A percentile compares a stretch with the other conserved stretches of the same genome.
Evolutionary conservation across 2,329 filamentous ascomycete genomes (phyloP).

Genomic region (Calonectria hongkongensis): DNA sequence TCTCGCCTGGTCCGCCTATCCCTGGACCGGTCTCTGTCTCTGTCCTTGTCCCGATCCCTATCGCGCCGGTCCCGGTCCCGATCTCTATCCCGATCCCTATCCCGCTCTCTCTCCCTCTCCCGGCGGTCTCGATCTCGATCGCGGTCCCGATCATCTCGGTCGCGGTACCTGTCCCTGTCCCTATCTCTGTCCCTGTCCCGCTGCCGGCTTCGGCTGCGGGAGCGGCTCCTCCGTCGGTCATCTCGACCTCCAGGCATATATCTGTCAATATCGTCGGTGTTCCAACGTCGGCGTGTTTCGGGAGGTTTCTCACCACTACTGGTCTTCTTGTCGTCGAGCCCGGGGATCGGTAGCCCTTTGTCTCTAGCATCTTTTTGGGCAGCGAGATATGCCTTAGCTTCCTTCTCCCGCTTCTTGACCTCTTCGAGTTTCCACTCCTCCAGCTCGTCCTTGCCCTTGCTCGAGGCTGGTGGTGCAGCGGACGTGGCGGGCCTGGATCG

Average conservation of each 20-base stretch:
- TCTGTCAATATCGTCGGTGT: constrained; percentile 62
- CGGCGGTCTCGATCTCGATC: constrained; percentile 29
- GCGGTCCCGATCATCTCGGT: constrained; percentile 53
- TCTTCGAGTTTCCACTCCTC: constrained; percentile 77
- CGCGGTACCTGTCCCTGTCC: constrained; percentile 53
- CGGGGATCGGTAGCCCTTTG: constrained; percentile 75
- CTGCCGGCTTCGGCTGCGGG: constrained; percentile 59
- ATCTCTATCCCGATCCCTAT: constrained; percentile 55
- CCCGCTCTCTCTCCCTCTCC: constrained; percentile 48
- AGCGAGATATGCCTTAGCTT: constrained; percentile 79
- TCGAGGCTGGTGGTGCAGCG: constrained; percentile 61
- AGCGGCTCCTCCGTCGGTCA: constrained; percentile 61
- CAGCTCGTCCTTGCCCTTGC: constrained; percentile 67
- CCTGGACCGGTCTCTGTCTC: constrained; percentile 48
- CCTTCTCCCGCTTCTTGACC: constrained; percentile 77
- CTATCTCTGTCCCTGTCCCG: constrained; percentile 55
- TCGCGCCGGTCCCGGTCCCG: constrained; percentile 53
- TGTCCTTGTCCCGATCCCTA: constrained; percentile 42
- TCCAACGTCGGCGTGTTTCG: constrained; percentile 58
- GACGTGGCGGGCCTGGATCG: constrained; percentile 63
- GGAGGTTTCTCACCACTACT: constrained; percentile 67
- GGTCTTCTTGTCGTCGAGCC: constrained; percentile 72
- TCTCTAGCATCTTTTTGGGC: constrained; percentile 76
- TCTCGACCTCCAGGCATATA: constrained; percentile 68
- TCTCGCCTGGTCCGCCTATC: constrained; percentile 53